These are phyloP conservation scores for Lachancea sp. DNA, from an alignment of 805 yeast genomes.

Conservation along the genomic window DNA sequence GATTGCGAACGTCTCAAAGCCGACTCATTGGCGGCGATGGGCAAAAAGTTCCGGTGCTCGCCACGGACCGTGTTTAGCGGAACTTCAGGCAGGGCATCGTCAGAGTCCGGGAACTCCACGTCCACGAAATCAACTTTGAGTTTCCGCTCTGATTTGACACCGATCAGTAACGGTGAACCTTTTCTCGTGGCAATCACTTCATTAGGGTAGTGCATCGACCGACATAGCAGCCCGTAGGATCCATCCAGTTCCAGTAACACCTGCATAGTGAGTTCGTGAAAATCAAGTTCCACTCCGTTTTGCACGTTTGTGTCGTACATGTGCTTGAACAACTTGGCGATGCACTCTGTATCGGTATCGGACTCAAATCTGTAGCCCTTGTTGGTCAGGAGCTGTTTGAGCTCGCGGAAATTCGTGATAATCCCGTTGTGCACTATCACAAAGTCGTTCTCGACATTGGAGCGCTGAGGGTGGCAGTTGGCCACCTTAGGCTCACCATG, in stretches of 20 bases:
- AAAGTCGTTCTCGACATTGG: conserved; percentile 78
- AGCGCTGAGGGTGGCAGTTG: conserved; percentile 95
- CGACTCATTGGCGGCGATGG: conserved; percentile 50
- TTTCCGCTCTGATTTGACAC: conserved; percentile 93
- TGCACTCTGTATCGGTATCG: conserved; percentile 97
- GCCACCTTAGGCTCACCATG: conserved; percentile 85
- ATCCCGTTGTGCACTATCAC: conserved; percentile 97
- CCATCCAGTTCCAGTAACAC: conserved; percentile 93
- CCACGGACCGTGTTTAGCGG: conserved; percentile 24
- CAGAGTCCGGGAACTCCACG: conserved; percentile 84
- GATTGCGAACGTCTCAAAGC: conserved; percentile 83
- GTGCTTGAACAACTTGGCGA: conserved; percentile 91
- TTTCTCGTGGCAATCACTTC: conserved; percentile 96
- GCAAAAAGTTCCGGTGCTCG: conserved; percentile 34
- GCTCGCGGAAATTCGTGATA: conserved; percentile 89
- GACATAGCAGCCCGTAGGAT: conserved; percentile 92
- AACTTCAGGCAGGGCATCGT: conserved; percentile 32
- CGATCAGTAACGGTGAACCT: conserved; percentile 95
- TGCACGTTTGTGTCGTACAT: conserved; percentile 69
- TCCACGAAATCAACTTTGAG: conserved; percentile 97
- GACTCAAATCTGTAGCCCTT: conserved; percentile 82
- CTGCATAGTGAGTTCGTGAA: conserved; percentile 86
- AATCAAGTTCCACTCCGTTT: conserved; percentile 76
- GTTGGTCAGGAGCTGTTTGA: conserved; percentile 69
- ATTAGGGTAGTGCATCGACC: conserved; percentile 87